Conservation (phyloP, 2,329 filamentous ascomycete species). For the Monosporascus sp. region DNA sequence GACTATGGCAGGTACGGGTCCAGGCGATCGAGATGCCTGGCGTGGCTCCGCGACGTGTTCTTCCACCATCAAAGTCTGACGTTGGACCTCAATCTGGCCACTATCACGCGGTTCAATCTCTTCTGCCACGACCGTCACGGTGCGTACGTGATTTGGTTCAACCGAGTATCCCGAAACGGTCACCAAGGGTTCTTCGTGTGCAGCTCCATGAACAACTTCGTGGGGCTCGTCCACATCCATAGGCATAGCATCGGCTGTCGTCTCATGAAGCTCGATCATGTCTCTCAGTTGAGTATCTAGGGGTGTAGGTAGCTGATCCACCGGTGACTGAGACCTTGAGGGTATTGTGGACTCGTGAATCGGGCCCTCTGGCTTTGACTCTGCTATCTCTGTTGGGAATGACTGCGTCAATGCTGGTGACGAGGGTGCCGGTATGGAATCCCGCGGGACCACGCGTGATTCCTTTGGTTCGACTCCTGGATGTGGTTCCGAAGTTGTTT, state of each 20-base stretch:
- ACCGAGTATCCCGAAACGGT: not conserved
- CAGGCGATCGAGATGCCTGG: not conserved
- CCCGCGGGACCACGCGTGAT: conserved; percentile 4
- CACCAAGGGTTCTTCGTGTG: not conserved
- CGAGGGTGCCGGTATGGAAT: conserved; percentile 5
- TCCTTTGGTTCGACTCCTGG: conserved; percentile 39
- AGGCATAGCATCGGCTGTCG: not conserved
- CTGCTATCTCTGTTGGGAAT: conserved; percentile 8
- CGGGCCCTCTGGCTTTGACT: conserved; percentile 2
- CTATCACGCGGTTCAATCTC: not conserved
- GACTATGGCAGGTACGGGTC: conserved; percentile 10
- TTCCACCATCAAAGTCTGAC: not conserved
- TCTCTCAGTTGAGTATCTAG: conserved; percentile 14
- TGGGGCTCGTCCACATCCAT: conserved; percentile 11
- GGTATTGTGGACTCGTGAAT: conserved; percentile 5
- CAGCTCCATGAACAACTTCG: not conserved
- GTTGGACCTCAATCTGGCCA: not conserved
- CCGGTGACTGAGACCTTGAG: conserved; percentile 2
- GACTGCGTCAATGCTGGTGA: conserved; percentile 21
- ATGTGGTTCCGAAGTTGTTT: not conserved
- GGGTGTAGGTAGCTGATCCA: conserved; percentile 19
- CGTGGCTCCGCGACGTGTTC: conserved; percentile 1
- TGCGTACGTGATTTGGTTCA: not conserved
- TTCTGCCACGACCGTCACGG: not conserved
- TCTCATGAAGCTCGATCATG: not conserved